Base-by-base conservation (phyloP, 208 protist species). In the Trypanosoma platydactyli region DNA sequence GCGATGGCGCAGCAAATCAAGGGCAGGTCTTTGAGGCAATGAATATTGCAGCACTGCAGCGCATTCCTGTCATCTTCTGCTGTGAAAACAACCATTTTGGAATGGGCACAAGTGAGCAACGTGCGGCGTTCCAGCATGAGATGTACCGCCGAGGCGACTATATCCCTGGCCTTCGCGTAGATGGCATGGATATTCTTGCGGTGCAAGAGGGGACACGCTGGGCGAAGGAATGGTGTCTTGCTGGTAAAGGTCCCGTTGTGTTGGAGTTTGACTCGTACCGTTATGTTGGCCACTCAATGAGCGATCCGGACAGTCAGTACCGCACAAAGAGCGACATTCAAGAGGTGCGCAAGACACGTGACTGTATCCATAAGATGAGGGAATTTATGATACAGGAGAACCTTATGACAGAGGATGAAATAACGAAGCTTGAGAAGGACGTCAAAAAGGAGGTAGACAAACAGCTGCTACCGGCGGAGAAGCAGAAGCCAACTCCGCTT, bases 11-110 rank as follows among this genome's bases (percentile, higher is more conserved):
- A 13, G 93, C 98, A 68, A 99, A 99, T 80, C 89, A 96, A 85
- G 98, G 98, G 25, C 98, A 99, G 86, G 68, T 99, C 3, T 99
- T 95, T 81, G 98, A 99, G 89, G 90, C 97, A 6, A 97, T 97
- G 84, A 99, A 99, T 84, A 99, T 99, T 85, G 97, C 97, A 20
- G 85, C 85, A 24, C 81, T 99, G n/a, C 98, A 98, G 92, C 95
- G 98, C 73, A 84, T 99, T 52, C 98, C 98, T 52, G 66, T 88
- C 41, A 93, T 99, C 59, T 99, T 98, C 72, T 80, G 97, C 1
- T 94, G 94, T 79, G 98, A 99, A 81, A 99, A 99, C 87, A 99
- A 99, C 81, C 81, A 98, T 57, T 99, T 98, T 78, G 98, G 96
- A 76, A 99, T 99, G 98, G 98, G 98, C 60, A 99, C 98, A 16